Evolutionary conservation across 148 eudicot species (phyloP).

Genomic region (Fagopyrum homotropicum): DNA sequence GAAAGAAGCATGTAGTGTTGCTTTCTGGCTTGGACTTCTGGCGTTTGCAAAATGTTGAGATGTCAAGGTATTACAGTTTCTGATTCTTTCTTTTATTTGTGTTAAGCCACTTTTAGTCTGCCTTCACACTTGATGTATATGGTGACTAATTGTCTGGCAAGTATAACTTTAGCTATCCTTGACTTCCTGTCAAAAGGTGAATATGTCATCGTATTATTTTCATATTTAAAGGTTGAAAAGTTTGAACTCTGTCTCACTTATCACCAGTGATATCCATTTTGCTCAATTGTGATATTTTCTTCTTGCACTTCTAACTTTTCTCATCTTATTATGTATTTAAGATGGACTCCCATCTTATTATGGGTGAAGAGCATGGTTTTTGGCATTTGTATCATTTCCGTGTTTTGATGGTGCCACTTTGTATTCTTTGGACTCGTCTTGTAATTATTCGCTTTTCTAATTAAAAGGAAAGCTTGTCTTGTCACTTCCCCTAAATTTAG

Average conservation of each 20-base stretch:
- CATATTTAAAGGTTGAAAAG: not conserved
- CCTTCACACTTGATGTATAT: not conserved
- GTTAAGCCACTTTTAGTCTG: not conserved
- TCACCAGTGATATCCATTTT: not conserved
- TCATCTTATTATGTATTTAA: not conserved
- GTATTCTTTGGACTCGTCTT: not conserved
- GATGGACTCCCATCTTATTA: not conserved
- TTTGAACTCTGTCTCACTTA: not conserved
- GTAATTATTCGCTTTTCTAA: not conserved
- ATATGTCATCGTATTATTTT: not conserved
- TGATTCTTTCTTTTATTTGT: not conserved
- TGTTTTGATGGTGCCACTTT: not conserved
- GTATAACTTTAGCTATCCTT: not conserved
- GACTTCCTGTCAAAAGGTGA: not conserved
- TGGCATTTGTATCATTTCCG: not conserved
- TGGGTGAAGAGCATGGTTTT: not conserved
- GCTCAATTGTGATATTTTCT: not conserved
- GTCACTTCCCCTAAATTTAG: not conserved
- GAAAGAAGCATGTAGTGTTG: slow-evolving; percentile 76
- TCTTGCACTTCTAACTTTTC: not conserved
- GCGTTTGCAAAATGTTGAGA: slow-evolving; percentile 73
- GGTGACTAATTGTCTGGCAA: not conserved
- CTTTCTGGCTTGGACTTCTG: slow-evolving; percentile 97
- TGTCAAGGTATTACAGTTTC: slow-evolving; percentile 58
- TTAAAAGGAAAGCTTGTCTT: not conserved